These are phyloP conservation scores for Viola odorata DNA, from an alignment of 345 rosid genomes.

Conservation along the genomic window DNA sequence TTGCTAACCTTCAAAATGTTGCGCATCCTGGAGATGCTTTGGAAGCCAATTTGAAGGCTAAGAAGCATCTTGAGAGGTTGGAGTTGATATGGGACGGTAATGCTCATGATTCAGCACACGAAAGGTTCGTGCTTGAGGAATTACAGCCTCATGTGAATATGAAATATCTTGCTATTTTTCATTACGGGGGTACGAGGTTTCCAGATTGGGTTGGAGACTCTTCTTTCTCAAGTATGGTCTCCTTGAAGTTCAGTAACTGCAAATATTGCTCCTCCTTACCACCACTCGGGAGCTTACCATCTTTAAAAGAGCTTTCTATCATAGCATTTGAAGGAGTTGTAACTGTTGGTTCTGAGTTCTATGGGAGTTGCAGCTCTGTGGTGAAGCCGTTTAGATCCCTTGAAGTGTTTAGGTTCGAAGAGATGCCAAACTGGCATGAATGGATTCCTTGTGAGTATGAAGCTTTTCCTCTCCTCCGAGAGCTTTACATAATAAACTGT, in stretches of 20 bases:
- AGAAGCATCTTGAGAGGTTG: slow-evolving; percentile 4
- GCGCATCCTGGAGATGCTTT: slow-evolving; percentile 3
- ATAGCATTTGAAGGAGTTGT: slow-evolving; percentile 1
- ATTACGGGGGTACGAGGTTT: slow-evolving; percentile 5
- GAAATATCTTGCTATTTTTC: not conserved
- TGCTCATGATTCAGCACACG: not conserved
- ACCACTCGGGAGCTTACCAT: slow-evolving; percentile 3
- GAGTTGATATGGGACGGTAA: slow-evolving; percentile 3
- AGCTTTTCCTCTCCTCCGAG: slow-evolving; percentile 16
- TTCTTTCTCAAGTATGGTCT: slow-evolving; percentile 1
- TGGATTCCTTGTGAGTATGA: not conserved
- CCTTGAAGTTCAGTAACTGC: slow-evolving; percentile 2
- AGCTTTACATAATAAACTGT: slow-evolving; percentile 10
- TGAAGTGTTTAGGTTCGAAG: slow-evolving; percentile 8
- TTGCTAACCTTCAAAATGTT: slow-evolving; percentile 10
- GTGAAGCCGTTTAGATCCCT: slow-evolving; percentile 14
- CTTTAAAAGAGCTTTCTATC: slow-evolving; percentile 2
- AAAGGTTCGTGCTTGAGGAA: slow-evolving; percentile 1
- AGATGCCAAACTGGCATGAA: slow-evolving; percentile 8
- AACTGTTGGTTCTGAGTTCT: slow-evolving; percentile 10
- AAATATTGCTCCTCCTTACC: slow-evolving; percentile 1
- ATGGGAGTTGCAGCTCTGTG: slow-evolving; percentile 1
- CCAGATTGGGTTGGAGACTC: slow-evolving; percentile 9
- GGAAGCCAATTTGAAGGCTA: slow-evolving; percentile 14
- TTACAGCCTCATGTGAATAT: slow-evolving; percentile 5